Percentiles rank a stretch among this genome's conserved stretches.
phyloP scores from a whole-genome alignment of 257 asterid genomes.

The Fraxinus pennsylvanica region DNA sequence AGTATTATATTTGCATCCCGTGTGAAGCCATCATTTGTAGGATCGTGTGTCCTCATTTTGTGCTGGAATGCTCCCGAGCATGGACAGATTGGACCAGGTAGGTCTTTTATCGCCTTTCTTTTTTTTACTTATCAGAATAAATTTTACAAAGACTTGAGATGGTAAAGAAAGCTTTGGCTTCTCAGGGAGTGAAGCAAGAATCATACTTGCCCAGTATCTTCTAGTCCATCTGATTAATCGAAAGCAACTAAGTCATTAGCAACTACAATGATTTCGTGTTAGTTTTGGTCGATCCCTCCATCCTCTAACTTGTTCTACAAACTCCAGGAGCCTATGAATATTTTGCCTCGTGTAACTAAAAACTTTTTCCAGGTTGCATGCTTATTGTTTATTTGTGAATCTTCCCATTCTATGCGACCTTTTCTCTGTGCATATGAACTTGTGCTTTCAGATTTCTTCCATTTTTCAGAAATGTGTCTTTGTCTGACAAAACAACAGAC shows the following conservation, averaged over 20 bases:
- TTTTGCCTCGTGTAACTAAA: not conserved
- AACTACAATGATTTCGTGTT: not conserved
- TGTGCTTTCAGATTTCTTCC: slow-evolving; percentile 23
- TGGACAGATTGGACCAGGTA: too few relatives aligned
- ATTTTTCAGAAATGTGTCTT: slow-evolving; percentile 11
- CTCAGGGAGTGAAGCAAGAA: too few relatives aligned
- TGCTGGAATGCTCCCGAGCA: too few relatives aligned
- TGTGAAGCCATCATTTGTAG: not conserved
- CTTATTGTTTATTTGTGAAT: not conserved
- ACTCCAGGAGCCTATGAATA: not conserved
- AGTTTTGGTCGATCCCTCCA: not conserved
- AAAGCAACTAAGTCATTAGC: not conserved
- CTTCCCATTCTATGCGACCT: slow-evolving; percentile 6
- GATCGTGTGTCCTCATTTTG: not conserved
- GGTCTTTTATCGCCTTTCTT: too few relatives aligned
- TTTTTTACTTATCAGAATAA: too few relatives aligned
- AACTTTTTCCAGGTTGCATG: not conserved
- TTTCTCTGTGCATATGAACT: not conserved
- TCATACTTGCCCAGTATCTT: too few relatives aligned
- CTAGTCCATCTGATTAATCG: too few relatives aligned
- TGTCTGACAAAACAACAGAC: slow-evolving; percentile 28
- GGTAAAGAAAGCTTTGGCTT: too few relatives aligned
- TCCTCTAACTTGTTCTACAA: too few relatives aligned
- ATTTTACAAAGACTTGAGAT: too few relatives aligned
- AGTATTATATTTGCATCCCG: not conserved